Evolutionary conservation across 345 rosid genomes (phyloP).

Genomic region (Garcia nutans): DNA sequence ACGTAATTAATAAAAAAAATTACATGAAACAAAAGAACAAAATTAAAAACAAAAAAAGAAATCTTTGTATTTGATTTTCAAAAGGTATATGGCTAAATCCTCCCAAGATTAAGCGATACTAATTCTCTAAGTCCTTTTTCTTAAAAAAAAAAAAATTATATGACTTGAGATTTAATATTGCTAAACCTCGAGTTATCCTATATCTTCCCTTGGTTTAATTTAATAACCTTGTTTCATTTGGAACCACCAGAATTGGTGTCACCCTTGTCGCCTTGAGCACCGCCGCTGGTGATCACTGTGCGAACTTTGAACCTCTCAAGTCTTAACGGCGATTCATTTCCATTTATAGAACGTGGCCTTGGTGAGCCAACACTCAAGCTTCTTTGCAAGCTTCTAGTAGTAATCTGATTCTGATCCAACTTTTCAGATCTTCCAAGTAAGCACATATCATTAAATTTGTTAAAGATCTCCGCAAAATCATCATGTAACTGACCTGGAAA

Average conservation of each 20-base stretch:
- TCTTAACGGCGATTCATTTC: slow-evolving; percentile 23
- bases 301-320: slow-evolving; percentile 42
- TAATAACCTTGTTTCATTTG: slow-evolving; percentile 1
- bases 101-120: too few species aligned
- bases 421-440: background rate
- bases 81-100: too few species aligned
- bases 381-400: slow-evolving; percentile 23
- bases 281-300: slow-evolving; percentile 23
- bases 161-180: too few species aligned
- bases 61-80: too few species aligned
- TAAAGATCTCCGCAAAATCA: slow-evolving; percentile 23
- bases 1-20: too few species aligned
- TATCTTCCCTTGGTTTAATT: too few species aligned
- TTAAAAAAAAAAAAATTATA: too few species aligned
- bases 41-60: too few species aligned
- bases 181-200: too few species aligned
- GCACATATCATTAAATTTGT: slow-evolving; percentile 14
- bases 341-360: slow-evolving; percentile 9
- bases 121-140: too few species aligned
- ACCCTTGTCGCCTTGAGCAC: slow-evolving; percentile 18
- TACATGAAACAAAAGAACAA: too few species aligned
- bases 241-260: slow-evolving; percentile 14
- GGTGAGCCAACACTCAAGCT: slow-evolving; percentile 46
- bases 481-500: slow-evolving; percentile 29
- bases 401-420: background rate